Conservation (phyloP, 495 filamentous ascomycete species). For the Neurospora sp. region DNA sequence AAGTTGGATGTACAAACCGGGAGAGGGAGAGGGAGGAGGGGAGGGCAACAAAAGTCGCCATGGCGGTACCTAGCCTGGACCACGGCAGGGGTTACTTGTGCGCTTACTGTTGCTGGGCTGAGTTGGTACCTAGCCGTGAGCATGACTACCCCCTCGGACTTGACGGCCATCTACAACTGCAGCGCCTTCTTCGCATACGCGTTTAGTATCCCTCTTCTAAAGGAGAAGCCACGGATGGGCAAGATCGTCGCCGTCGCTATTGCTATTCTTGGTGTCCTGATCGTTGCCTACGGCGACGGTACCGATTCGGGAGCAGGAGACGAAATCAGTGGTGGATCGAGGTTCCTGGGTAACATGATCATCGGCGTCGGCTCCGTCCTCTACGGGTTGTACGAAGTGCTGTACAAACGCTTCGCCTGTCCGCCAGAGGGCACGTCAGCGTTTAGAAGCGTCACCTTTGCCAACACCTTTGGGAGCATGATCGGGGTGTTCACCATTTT, state of each 20-base stretch:
- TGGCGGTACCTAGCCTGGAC: slow-evolving; percentile 65
- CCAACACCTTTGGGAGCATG: slow-evolving; percentile 78
- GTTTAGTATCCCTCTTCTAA: slow-evolving; percentile 80
- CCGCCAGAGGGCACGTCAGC: slow-evolving; percentile 81
- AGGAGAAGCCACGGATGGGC: slow-evolving; percentile 67
- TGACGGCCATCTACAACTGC: slow-evolving; percentile 99
- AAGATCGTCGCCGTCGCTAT: slow-evolving; percentile 77
- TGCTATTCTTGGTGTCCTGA: slow-evolving; percentile 77
- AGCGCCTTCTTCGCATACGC: slow-evolving; percentile 97
- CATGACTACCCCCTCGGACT: slow-evolving; percentile 80
- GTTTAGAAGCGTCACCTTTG: slow-evolving; percentile 78
- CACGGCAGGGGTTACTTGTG: slow-evolving; percentile 71
- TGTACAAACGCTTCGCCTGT: slow-evolving; percentile 88
- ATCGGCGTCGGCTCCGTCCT: slow-evolving; percentile 90
- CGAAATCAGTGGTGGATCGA: slow-evolving; percentile 33
- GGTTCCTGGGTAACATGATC: slow-evolving; percentile 75
- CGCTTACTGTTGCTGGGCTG: slow-evolving; percentile 82
- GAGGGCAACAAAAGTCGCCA: slow-evolving; percentile 29
- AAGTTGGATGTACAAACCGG: slow-evolving; percentile 42
- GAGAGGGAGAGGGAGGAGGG: slow-evolving; percentile 6
- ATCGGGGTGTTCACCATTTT: slow-evolving; percentile 76
- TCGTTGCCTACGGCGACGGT: slow-evolving; percentile 84
- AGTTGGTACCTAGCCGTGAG: slow-evolving; percentile 94
- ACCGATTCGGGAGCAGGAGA: slow-evolving; percentile 13
- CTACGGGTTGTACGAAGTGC: slow-evolving; percentile 93